Evolutionary conservation across 2,329 filamentous ascomycete genomes (phyloP).

Genomic region (Cadophora sp.): DNA sequence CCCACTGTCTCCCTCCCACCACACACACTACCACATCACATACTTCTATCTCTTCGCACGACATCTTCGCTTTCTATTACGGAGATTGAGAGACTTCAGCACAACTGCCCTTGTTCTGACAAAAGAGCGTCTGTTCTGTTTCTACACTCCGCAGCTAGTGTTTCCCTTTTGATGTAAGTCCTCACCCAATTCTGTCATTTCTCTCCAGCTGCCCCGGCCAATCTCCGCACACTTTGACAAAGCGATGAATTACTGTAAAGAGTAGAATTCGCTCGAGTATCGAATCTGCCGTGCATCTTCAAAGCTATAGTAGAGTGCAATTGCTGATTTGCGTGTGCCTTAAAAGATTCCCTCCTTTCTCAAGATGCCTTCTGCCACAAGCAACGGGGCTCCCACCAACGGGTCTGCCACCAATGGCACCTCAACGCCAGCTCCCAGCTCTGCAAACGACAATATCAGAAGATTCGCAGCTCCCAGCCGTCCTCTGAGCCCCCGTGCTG

Average conservation of each 20-base stretch:
- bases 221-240: background rate
- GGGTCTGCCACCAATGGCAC: conserved; percentile 46
- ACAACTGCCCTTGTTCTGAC: background rate
- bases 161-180: conserved; percentile 26
- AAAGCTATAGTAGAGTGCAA: conserved; percentile 27
- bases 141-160: conserved; percentile 6
- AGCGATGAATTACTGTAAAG: background rate
- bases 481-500: conserved; percentile 84
- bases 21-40: background rate
- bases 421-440: conserved; percentile 54
- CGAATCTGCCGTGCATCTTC: conserved; percentile 8
- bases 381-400: conserved; percentile 54
- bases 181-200: background rate
- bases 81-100: conserved; percentile 3
- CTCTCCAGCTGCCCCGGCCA: conserved; percentile 10
- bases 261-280: background rate
- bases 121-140: background rate
- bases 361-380: conserved; percentile 47
- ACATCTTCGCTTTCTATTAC: background rate
- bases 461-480: conserved; percentile 94
- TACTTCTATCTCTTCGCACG: conserved; percentile 1
- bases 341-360: conserved; percentile 25
- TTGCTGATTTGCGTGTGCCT: conserved; percentile 29
- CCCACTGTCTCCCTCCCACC: background rate
- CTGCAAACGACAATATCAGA: conserved; percentile 95